Conservation (phyloP, 495 filamentous ascomycete species). For the Neurospora sp. region DNA sequence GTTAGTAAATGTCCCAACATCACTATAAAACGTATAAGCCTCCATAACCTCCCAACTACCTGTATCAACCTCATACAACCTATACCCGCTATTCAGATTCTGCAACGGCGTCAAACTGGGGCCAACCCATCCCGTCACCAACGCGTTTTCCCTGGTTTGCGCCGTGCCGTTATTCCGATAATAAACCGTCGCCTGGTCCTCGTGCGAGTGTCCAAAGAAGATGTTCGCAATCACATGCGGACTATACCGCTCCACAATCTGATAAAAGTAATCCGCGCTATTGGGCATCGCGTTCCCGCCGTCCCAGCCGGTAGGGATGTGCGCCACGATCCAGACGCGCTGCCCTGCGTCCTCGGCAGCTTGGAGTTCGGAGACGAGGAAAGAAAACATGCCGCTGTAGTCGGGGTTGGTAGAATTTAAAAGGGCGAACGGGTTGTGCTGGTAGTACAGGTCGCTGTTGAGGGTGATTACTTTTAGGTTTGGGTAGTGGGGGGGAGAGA, state of each 20-base stretch:
- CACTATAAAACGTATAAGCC: constrained; percentile 38
- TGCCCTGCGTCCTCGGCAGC: constrained; percentile 41
- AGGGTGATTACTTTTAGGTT: constrained; percentile 42
- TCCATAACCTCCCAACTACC: constrained; percentile 39
- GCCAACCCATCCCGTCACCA: constrained; percentile 34
- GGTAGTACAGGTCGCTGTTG: constrained; percentile 47
- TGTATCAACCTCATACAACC: constrained; percentile 47
- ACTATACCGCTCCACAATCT: constrained; percentile 46
- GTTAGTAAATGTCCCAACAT: constrained; percentile 33
- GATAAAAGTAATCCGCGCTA: constrained; percentile 44
- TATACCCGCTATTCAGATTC: constrained; percentile 46
- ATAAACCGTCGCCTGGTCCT: constrained; percentile 35
- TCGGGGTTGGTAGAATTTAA: constrained; percentile 41
- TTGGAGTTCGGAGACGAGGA: constrained; percentile 43
- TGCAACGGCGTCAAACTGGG: constrained; percentile 45
- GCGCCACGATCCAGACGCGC: constrained; percentile 47
- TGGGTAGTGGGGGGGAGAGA: constrained; percentile 29
- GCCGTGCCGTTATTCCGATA: constrained; percentile 41
- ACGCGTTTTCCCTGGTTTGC: constrained; percentile 21
- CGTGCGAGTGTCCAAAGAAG: constrained; percentile 50
- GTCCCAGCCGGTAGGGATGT: constrained; percentile 43
- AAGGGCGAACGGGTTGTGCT: constrained; percentile 35
- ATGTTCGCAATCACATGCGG: constrained; percentile 45
- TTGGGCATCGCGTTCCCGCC: constrained; percentile 39
- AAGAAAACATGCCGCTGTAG: constrained; percentile 39